Base-by-base conservation (phyloP, 768 basidiomycete genomes). In the Suillus tomentosus region DNA sequence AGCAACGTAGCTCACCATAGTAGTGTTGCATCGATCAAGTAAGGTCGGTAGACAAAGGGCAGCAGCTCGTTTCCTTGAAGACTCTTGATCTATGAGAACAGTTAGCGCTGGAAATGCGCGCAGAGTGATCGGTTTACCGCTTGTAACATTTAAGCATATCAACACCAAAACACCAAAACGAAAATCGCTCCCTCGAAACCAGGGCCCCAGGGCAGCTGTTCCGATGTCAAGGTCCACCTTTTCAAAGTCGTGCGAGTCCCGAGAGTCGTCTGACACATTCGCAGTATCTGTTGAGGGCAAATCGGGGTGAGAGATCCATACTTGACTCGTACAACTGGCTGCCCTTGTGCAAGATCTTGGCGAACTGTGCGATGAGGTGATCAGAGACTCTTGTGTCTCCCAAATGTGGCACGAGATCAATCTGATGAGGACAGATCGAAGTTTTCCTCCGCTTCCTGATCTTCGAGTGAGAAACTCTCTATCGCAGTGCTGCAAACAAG, bases 131-230 rank as follows among this genome's bases (percentile, higher is more conserved):
- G 7, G 65, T 79, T 37, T 64, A 89, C 91, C 89, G 76, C 80
- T 81, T 1, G 84, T 85, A 1, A 80, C 79, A 68, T 88, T 78
- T 0, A 91, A 90, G 69, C 92, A 95, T 37, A 95, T 81, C 67
- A 91, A 95, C 77, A 69, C 96, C 94, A 63, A 96, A 89, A 71
- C 92, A 95, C 94, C 94, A 96, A 77, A 93, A 95, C 7, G 91
- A 88, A 72, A 96, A 96, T 9, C 93, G 82, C 73, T 96, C 95
- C 45, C 94, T 79, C 1, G 90, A 89, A 34, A 89, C 78, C 31
- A 85, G 73, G 15, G 77, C 72, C 0, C 85, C 85, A 13, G 77
- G 74, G 83, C 84, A 2, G 92, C 93, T 40, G 84, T 88, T 11
- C 91, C 91, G 43, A 82, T 67, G 60, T 79, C 78, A 61, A 76